Percentiles rank a stretch among this genome's conserved stretches.
Conservation (phyloP, 78 protist genomes). For the Dictyostelium intermedium region DNA sequence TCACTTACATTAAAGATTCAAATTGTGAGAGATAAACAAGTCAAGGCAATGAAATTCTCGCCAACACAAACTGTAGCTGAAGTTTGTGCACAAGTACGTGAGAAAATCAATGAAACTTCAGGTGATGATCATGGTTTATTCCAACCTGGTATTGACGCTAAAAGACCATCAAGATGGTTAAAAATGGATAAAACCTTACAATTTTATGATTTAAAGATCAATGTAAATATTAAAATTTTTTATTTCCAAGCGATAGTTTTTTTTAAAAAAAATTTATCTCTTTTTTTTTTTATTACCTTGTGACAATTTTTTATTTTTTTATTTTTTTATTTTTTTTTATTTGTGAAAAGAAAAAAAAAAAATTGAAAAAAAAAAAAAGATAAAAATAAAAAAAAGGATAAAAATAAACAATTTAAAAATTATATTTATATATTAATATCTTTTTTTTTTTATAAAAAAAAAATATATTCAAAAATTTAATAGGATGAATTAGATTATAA, state of each 20-base stretch:
- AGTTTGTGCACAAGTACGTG: conserved; percentile 77
- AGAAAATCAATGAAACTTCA: conserved; percentile 58
- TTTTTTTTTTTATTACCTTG: not conserved
- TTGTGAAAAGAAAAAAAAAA: not conserved
- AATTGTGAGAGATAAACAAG: conserved; percentile 75
- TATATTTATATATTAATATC: not conserved
- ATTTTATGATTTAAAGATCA: conserved; percentile 71
- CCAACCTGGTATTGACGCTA: conserved; percentile 80
- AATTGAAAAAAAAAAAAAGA: not conserved
- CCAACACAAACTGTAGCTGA: conserved; percentile 78
- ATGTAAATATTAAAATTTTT: conserved; percentile 42
- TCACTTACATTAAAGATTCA: conserved; percentile 76
- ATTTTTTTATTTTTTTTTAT: not conserved
- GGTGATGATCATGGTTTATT: conserved; percentile 86
- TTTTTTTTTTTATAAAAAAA: not conserved
- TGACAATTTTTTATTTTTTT: not conserved
- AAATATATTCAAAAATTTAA: not conserved
- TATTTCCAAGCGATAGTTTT: too few species aligned
- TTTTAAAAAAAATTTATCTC: not conserved
- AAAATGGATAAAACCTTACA: conserved; percentile 75
- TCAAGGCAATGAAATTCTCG: conserved; percentile 81
- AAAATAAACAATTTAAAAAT: not conserved
- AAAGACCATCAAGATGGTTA: conserved; percentile 84
- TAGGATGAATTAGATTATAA: conserved; percentile 86
- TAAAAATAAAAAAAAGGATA: too few species aligned